Evolutionary conservation across 2,329 filamentous ascomycete species (phyloP), one percentile per base, ranked within the genome.

Genomic region (Didymella lethalis): DNA sequence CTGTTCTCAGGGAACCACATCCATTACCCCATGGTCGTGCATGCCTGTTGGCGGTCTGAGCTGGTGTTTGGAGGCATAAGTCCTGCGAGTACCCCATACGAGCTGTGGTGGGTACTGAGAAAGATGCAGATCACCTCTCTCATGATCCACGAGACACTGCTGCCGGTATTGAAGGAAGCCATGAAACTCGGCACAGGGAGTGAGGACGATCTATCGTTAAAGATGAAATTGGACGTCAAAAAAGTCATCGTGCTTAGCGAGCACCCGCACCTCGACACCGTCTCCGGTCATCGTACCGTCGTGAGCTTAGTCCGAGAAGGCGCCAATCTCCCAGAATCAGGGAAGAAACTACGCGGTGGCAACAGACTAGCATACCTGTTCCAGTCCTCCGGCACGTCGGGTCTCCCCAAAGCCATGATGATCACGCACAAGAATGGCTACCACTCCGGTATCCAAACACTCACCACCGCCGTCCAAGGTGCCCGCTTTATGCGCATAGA

Each of bases 361-460:
- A 58, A 69, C 20, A 63, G 63, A 38, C 54, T 74, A 57, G 69
- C 68, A 4, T 74, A 72, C 51, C 60, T 74, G 5, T 74, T 73
- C 57, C 72, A 73, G 26, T 70, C 64, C 0, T 68, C 64, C 4
- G 73, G 72, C 0, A 75, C 72, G 0, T 72, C 68, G 1, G 72
- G 73, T 0, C 63, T 75, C 0, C 72, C 73, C 2, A 75, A 75
- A 44, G 72, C 71, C 7, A 73, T 74, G 71, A 73, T 74, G 63
- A 75, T 74, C 8, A 64, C 71, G 5, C 72, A 75, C 58, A 62
- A 57, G 8, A 72, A 72, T 25, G 71, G 68, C 1, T 63, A 65
- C 16, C 59, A 66, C 48, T 72, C 70, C 1, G 68, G 70, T 1
- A 63, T 72, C 14, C 71, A 74, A 36, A 64, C 64, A 8, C 66